Evolutionary conservation across 176 grass and related monocot species (phyloP).

Genomic region (Saccharum officinarum): DNA sequence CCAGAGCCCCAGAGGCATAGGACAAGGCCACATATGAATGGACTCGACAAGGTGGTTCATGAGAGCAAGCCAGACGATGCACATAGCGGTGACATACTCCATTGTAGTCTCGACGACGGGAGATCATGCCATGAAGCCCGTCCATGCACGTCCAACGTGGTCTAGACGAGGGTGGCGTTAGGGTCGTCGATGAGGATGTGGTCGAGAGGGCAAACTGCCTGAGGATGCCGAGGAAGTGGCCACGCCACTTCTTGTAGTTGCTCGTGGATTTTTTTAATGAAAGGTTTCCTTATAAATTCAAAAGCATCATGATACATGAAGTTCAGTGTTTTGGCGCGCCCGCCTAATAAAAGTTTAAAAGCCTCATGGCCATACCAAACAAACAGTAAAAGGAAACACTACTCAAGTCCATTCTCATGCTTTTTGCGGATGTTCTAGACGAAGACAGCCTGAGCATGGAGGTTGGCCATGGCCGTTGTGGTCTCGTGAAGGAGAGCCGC

Average conservation of each 20-base stretch:
- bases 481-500: too few relatives aligned
- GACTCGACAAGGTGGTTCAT: not conserved
- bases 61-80: not conserved
- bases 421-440: too few relatives aligned
- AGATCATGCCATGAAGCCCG: not conserved
- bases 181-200: not conserved
- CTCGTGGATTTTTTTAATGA: not conserved
- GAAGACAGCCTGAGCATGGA: too few relatives aligned
- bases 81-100: not conserved
- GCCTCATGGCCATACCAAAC: too few relatives aligned
- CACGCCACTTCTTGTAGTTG: not conserved
- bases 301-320: too few relatives aligned
- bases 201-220: not conserved
- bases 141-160: not conserved
- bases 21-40: not conserved
- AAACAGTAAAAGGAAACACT: too few relatives aligned
- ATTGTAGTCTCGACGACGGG: not conserved
- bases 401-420: too few relatives aligned
- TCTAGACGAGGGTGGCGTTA: not conserved
- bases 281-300: too few relatives aligned
- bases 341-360: too few relatives aligned
- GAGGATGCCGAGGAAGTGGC: not conserved
- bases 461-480: not conserved
- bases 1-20: not conserved
- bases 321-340: too few relatives aligned